Base-by-base conservation (phyloP, 495 filamentous ascomycete genomes). In the Xylaria curta region DNA sequence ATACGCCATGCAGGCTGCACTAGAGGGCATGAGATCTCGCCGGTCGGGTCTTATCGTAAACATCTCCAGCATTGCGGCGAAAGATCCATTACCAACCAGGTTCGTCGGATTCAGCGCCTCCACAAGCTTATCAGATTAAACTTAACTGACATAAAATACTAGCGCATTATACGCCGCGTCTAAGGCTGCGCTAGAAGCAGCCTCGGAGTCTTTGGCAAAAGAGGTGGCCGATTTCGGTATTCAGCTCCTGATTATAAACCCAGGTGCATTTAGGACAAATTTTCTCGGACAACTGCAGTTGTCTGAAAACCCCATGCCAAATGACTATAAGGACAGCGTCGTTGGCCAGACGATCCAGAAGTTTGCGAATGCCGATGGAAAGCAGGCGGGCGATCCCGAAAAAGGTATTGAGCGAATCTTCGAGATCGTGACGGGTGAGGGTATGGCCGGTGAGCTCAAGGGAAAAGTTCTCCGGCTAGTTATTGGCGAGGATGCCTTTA, bases 21-120 rank as follows among this genome's bases (percentile, higher is more conserved):
- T 88, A 0, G 84, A 85, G 4, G 68, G 75, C 10, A 88, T 89
- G 87, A 78, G 88, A 0, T 56, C 78, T 54, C 79, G 85, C 7
- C 73, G 77, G 26, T 73, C 71, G 33, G 87, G 87, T 12, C 68
- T 81, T 13, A 81, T 88, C 44, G 81, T 87, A 2, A 87, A 88
- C 69, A 75, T 88, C 9, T 82, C 78, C 62, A 84, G 80, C 49
- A 82, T 82, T 2, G 85, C 86, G 7, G 70, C 70, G 0, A n/a
- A 87, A 26, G 75, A 76, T 54, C 87, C 87, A n/a, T 75, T 79
- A 67, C 74, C 82, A 17, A 24, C 61, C 3, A 70, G 53, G 59
- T 64, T n/a, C 33, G 46, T 70, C 47, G 49, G n/a, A 19, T 46
- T 21, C 33, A 21, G 60, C 0, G n/a, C 15, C 56, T 12, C 64